These are phyloP conservation scores for Tetrahymena elliotti DNA, from an alignment of 73 alveolate genomes.

Conservation along the genomic window DNA sequence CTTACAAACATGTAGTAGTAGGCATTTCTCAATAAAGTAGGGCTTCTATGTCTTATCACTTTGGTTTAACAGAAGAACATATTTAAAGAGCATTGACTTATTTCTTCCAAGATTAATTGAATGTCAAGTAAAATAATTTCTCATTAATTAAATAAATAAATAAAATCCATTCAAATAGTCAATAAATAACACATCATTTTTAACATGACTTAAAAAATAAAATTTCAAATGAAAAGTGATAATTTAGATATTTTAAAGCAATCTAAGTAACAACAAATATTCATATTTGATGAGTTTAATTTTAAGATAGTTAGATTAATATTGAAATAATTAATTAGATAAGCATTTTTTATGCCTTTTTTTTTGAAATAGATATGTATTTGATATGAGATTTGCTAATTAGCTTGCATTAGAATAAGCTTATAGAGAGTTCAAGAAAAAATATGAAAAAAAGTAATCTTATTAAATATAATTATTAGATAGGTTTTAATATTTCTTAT, in stretches of 20 bases:
- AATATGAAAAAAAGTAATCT: neutral
- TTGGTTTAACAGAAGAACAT: conserved; percentile 44
- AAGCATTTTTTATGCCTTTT: conserved; percentile 22
- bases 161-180: too few species aligned
- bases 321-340: neutral
- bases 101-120: conserved; percentile 3
- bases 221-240: neutral
- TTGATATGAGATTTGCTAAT: neutral
- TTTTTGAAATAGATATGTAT: neutral
- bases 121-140: conserved; percentile 28
- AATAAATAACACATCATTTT: too few species aligned
- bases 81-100: conserved; percentile 3
- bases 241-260: neutral
- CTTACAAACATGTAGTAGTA: conserved; percentile 46
- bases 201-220: too few species aligned
- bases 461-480: neutral
- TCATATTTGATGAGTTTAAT: neutral
- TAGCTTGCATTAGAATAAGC: conserved; percentile 37
- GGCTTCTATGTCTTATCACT: conserved; percentile 61
- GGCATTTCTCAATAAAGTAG: conserved; percentile 76
- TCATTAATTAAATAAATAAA: conserved; percentile 43
- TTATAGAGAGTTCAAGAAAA: conserved; percentile 52
- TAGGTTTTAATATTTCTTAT: neutral
- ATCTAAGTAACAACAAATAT: too few species aligned
- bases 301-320: conserved; percentile 24